A percentile compares a stretch with the other conserved stretches of the same genome.
phyloP scores from a whole-genome alignment of 2,329 filamentous ascomycete species.

The Phyllachora maydis region DNA sequence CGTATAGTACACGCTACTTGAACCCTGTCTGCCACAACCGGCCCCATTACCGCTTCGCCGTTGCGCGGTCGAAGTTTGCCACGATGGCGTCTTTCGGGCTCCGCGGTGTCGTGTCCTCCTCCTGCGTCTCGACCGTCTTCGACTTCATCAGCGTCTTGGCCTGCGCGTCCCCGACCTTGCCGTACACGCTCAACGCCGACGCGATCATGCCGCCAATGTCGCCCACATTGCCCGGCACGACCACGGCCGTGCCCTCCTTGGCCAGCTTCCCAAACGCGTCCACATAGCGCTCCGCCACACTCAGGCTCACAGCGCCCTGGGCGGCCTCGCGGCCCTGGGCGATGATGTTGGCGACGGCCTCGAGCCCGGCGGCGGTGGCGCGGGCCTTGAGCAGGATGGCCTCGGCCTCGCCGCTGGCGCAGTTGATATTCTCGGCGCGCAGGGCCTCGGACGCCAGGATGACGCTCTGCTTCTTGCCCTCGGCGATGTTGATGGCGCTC shows the following conservation, averaged over 20 bases:
- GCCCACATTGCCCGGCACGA: constrained; percentile 91
- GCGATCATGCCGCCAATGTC: constrained; percentile 96
- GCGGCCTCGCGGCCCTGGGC: constrained; percentile 52
- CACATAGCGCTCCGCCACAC: constrained; percentile 93
- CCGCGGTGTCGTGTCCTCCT: not conserved
- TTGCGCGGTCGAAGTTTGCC: constrained; percentile 3
- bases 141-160: constrained; percentile 29
- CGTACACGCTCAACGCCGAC: constrained; percentile 84
- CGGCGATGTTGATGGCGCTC: constrained; percentile 95
- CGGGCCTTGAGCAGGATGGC: constrained; percentile 72
- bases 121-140: constrained; percentile 3
- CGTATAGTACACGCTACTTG: too few relatives aligned
- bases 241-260: constrained; percentile 85
- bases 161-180: constrained; percentile 73
- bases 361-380: constrained; percentile 76
- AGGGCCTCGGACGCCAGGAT: constrained; percentile 90
- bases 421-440: constrained; percentile 80
- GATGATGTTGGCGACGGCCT: constrained; percentile 63
- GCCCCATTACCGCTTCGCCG: too few relatives aligned
- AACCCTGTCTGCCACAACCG: too few relatives aligned
- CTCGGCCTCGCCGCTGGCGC: constrained; percentile 79
- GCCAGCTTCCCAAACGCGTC: constrained; percentile 78
- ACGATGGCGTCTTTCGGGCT: constrained; percentile 2
- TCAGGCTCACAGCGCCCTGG: constrained; percentile 67
- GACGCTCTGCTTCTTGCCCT: constrained; percentile 91